Evolutionary conservation across 1,284 basidiomycete genomes (phyloP).

Genomic region (Ustilago tritici): DNA sequence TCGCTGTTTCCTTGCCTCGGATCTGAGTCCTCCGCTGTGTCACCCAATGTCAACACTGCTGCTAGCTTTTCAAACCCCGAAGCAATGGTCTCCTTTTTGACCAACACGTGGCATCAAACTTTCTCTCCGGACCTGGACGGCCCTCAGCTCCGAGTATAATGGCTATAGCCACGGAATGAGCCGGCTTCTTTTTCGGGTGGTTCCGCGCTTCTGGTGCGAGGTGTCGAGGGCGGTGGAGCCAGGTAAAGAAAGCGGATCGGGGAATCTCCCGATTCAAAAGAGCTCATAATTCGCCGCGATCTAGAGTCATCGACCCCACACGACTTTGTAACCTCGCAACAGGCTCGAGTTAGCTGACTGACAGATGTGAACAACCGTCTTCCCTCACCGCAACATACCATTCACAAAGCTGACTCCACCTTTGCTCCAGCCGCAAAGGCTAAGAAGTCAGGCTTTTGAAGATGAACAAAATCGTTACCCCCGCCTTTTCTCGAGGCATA

Average conservation of each 20-base stretch:
- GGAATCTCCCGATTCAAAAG: not conserved
- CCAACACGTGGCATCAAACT: too few relatives aligned
- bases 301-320: not conserved
- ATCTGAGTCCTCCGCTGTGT: conserved; percentile 10
- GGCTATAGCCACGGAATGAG: too few relatives aligned
- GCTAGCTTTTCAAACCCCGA: too few relatives aligned
- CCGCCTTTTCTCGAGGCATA: conserved; percentile 8
- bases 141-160: too few relatives aligned
- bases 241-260: not conserved
- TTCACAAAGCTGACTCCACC: not conserved
- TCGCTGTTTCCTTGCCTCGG: conserved; percentile 11
- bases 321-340: not conserved
- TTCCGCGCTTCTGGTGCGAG: too few relatives aligned
- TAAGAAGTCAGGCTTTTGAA: not conserved
- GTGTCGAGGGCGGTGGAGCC: too few relatives aligned
- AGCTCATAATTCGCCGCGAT: conserved; percentile 12
- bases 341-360: conserved; percentile 10
- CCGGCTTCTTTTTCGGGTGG: too few relatives aligned
- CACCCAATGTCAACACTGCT: too few relatives aligned
- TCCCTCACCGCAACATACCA: not conserved
- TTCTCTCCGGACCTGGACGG: too few relatives aligned
- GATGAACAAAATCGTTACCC: conserved; percentile 4
- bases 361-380: too few relatives aligned
- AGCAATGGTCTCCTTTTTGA: too few relatives aligned
- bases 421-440: too few relatives aligned